These are phyloP conservation scores for Fusarium phyllophilum DNA, from an alignment of 2,329 filamentous ascomycete species.

Conservation along the genomic window DNA sequence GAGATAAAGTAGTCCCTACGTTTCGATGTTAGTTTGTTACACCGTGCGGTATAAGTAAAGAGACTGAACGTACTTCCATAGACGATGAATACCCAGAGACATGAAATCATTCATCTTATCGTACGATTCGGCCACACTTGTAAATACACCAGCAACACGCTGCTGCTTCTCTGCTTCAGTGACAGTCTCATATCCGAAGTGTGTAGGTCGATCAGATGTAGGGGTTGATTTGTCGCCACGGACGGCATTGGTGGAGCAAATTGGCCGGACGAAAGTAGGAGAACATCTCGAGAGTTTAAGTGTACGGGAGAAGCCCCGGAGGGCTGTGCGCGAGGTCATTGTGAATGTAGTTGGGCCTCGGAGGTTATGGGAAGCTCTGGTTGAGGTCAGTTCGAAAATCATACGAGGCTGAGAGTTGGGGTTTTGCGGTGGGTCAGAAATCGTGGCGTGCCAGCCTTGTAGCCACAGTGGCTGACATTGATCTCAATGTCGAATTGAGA, in stretches of 20 bases:
- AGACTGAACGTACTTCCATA: constrained; percentile 77
- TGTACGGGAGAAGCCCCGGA: constrained; percentile 44
- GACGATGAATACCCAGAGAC: constrained; percentile 94
- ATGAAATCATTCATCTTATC: constrained; percentile 99
- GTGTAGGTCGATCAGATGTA: constrained; percentile 71
- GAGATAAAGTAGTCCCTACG: constrained; percentile 88
- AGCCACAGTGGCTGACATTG: constrained; percentile 33
- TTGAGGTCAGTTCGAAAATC: constrained; percentile 41
- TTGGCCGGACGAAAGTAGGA: constrained; percentile 37
- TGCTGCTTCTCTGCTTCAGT: constrained; percentile 79
- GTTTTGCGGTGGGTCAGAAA: constrained; percentile 36
- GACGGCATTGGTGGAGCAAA: constrained; percentile 44
- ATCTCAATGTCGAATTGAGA: not conserved
- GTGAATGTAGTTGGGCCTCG: constrained; percentile 20
- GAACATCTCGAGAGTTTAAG: constrained; percentile 29
- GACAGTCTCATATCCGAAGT: constrained; percentile 91
- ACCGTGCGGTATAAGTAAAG: too few relatives aligned
- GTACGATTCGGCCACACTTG: constrained; percentile 92
- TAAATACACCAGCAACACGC: constrained; percentile 87
- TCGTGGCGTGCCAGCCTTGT: constrained; percentile 39
- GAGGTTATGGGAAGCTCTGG: constrained; percentile 21
- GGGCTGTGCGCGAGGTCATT: constrained; percentile 47
- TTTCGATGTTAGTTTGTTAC: constrained; percentile 18
- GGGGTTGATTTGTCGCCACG: constrained; percentile 45
- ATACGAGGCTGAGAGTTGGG: constrained; percentile 45